Evolutionary conservation across 257 asterid genomes (phyloP).

Genomic region (Apocynum venetum): DNA sequence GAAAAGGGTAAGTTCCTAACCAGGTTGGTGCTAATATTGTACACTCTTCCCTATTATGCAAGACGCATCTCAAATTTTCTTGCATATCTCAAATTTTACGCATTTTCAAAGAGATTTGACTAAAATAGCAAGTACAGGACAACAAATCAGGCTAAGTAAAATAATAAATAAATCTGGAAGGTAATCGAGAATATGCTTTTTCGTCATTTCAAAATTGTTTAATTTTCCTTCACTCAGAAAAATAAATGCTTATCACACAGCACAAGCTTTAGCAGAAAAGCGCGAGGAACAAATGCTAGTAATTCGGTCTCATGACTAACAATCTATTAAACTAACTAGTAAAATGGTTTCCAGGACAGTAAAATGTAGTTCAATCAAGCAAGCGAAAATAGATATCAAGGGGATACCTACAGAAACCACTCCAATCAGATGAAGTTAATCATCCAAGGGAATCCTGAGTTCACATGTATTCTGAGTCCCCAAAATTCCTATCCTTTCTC

Average conservation of each 20-base stretch:
- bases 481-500: neutral
- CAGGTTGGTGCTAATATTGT: neutral
- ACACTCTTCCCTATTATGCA: neutral
- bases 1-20: slow-evolving; percentile 5
- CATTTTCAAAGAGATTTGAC: neutral
- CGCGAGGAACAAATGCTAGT: neutral
- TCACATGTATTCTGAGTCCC: no score
- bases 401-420: neutral
- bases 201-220: neutral
- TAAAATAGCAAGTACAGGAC: neutral
- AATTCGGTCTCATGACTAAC: neutral
- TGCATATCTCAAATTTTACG: neutral
- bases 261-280: neutral
- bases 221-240: neutral
- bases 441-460: neutral
- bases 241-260: neutral
- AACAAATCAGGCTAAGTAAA: neutral
- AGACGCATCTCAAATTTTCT: neutral
- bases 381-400: no score
- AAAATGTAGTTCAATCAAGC: neutral
- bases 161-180: neutral
- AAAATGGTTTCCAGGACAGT: neutral
- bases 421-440: neutral
- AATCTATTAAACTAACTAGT: neutral
- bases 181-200: neutral